A percentile compares a stretch with the other conserved stretches of the same genome.
phyloP scores from a whole-genome alignment of 2,329 filamentous ascomycete genomes.

The Cytospora mali region DNA sequence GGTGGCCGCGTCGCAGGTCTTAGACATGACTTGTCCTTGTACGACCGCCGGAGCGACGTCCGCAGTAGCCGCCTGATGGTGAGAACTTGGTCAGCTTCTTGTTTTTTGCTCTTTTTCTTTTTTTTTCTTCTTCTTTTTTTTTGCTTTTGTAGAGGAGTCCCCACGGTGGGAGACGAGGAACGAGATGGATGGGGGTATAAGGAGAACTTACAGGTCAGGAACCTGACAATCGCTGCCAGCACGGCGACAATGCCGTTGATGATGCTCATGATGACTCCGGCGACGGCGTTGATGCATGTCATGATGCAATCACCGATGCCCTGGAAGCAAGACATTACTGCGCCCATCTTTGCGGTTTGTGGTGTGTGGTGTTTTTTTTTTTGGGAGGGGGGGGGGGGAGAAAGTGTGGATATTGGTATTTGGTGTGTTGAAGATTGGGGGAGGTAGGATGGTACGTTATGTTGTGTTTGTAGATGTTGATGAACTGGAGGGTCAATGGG shows the following conservation, averaged over 20 bases:
- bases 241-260: constrained; percentile 67
- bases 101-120: neutral
- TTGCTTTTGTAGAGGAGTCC: no score
- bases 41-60: neutral
- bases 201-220: constrained; percentile 56
- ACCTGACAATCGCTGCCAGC: constrained; percentile 67
- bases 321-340: constrained; percentile 27
- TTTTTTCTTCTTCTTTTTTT: no score
- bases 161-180: no score
- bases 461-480: neutral
- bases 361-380: neutral
- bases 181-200: neutral
- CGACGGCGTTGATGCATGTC: constrained; percentile 66
- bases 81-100: neutral
- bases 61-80: constrained; percentile 17
- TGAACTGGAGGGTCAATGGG: neutral
- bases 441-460: neutral
- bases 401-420: neutral
- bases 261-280: constrained; percentile 65
- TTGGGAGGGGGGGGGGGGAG: no score
- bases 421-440: neutral
- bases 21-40: constrained; percentile 22
- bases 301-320: constrained; percentile 28
- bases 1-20: constrained; percentile 14
- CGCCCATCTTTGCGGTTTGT: constrained; percentile 25